These are phyloP conservation scores for Candida ortonii DNA, from an alignment of 805 yeast genomes.

Conservation along the genomic window DNA sequence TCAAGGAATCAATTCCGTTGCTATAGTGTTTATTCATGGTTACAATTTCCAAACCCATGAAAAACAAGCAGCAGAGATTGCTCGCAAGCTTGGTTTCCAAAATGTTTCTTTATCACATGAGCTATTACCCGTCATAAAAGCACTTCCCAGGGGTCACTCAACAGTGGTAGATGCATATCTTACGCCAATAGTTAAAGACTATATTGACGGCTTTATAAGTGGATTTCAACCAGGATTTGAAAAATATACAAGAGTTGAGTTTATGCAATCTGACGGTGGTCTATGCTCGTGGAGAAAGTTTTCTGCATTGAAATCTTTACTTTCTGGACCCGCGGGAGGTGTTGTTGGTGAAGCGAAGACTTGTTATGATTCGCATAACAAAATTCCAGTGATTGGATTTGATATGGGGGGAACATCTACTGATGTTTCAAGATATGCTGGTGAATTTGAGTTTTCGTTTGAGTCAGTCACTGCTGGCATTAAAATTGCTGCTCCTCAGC, in stretches of 20 bases:
- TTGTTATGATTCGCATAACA: conserved; percentile 38
- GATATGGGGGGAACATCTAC: conserved; percentile 41
- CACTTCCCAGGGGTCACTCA: conserved; percentile 41
- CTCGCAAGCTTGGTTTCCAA: conserved; percentile 49
- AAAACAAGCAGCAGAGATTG: conserved; percentile 32
- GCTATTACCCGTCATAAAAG: conserved; percentile 37
- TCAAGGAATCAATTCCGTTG: conserved; percentile 33
- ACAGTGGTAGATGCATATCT: conserved; percentile 42
- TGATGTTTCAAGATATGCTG: conserved; percentile 35
- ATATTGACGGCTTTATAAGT: conserved; percentile 35
- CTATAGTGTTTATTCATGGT: conserved; percentile 38
- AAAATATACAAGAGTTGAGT: conserved; percentile 38
- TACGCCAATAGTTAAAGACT: conserved; percentile 42
- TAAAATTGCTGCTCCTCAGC: conserved; percentile 35
- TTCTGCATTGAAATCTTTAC: conserved; percentile 50
- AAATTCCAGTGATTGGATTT: conserved; percentile 31
- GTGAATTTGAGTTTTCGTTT: conserved; percentile 31
- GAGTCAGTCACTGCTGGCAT: conserved; percentile 35
- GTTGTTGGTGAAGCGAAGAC: conserved; percentile 57
- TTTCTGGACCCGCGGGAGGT: conserved; percentile 64
- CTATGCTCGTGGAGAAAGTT: conserved; percentile 50
- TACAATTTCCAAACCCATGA: conserved; percentile 39
- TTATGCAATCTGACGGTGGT: conserved; percentile 62
- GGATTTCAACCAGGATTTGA: conserved; percentile 34
- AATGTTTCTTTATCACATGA: conserved; percentile 35